Percentiles rank a stretch among this genome's conserved stretches.
These are phyloP conservation scores for Fusarium haematococcum DNA, from an alignment of 2,329 filamentous ascomycete genomes.

Conservation along the genomic window DNA sequence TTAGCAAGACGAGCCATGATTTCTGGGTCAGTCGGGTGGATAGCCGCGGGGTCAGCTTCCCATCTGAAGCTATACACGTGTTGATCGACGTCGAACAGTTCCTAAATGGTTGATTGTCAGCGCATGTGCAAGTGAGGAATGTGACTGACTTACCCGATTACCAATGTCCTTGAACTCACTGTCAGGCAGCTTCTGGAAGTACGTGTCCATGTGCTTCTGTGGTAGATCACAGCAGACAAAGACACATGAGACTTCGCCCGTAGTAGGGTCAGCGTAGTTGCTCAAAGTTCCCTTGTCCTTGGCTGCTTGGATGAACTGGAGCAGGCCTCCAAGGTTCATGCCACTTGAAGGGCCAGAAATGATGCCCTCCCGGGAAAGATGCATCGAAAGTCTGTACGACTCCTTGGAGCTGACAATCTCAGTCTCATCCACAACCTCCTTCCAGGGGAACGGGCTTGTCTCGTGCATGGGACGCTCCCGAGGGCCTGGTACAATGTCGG, in stretches of 20 bases:
- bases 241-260: not conserved
- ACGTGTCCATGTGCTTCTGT: not conserved
- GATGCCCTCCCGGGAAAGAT: not conserved
- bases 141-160: not conserved
- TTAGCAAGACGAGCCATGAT: not conserved
- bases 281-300: not conserved
- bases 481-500: not conserved
- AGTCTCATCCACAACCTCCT: not conserved
- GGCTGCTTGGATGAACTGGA: not conserved
- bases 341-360: not conserved
- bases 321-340: not conserved
- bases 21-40: not conserved
- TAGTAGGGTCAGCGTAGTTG: not conserved
- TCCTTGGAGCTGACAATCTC: not conserved
- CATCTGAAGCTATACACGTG: constrained; percentile 5
- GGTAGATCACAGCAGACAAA: constrained; percentile 1
- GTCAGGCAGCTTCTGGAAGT: not conserved
- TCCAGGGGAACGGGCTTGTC: constrained; percentile 1
- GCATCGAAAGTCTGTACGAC: not conserved
- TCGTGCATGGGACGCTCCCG: constrained; percentile 2
- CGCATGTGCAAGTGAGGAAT: not conserved
- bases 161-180: not conserved
- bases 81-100: constrained; percentile 1
- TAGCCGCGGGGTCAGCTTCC: not conserved
- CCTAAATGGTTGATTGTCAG: not conserved